Percentiles rank a stretch among this genome's conserved stretches.
Conservation (phyloP, 805 yeast genomes). For the Suhomyces sp. region DNA sequence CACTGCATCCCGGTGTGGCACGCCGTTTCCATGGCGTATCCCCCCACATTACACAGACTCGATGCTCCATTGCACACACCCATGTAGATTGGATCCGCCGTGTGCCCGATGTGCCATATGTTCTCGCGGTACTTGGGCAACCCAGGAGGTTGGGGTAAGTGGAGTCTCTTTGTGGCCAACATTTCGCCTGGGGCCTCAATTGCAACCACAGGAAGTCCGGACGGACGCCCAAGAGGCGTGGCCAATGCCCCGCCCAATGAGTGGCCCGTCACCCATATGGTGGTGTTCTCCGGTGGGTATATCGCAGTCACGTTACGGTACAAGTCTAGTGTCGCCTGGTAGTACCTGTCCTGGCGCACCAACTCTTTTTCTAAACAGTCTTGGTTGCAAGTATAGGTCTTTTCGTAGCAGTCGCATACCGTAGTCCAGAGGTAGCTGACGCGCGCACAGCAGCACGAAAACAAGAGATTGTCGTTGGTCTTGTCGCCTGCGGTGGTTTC, state of each 20-base stretch:
- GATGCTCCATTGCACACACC: conserved; percentile 96
- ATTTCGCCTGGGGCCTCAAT: conserved; percentile 93
- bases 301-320: conserved; percentile 64
- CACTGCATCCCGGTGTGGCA: conserved; percentile 92
- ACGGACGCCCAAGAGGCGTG: conserved; percentile 79
- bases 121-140: conserved; percentile 72
- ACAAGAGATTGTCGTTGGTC: conserved; percentile 79
- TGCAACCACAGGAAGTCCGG: conserved; percentile 84
- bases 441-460: conserved; percentile 95
- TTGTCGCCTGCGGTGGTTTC: conserved; percentile 83
- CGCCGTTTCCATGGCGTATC: conserved; percentile 94
- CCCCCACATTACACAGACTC: conserved; percentile 83
- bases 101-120: conserved; percentile 94
- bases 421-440: conserved; percentile 90
- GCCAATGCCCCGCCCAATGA: conserved; percentile 91
- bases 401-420: conserved; percentile 89
- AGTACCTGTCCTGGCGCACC: conserved; percentile 73
- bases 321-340: conserved; percentile 72
- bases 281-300: conserved; percentile 61
- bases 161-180: conserved; percentile 78
- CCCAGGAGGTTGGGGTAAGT: conserved; percentile 92
- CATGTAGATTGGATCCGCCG: conserved; percentile 95
- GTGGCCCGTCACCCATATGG: conserved; percentile 92
- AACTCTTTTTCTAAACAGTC: conserved; percentile 78
- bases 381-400: conserved; percentile 84